Evolutionary conservation across 768 basidiomycete species (phyloP).

Genomic region (Mycena polygramma): DNA sequence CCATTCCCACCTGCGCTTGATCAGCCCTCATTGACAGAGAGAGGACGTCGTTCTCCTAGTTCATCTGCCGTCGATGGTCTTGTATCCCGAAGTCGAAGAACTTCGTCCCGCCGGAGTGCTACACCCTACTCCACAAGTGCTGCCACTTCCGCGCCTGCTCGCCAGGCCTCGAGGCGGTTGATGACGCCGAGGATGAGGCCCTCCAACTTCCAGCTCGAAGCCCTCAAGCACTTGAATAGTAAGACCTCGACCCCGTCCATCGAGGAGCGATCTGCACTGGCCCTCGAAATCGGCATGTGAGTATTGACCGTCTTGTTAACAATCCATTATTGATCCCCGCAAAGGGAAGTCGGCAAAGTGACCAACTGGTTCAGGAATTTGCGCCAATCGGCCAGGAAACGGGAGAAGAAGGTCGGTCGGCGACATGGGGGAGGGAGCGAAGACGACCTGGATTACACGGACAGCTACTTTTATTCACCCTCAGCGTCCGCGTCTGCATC

Average conservation of each 20-base stretch:
- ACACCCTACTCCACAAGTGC: conserved; percentile 34
- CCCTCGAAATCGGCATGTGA: conserved; percentile 79
- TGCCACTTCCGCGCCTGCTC: conserved; percentile 49
- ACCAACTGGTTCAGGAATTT: conserved; percentile 92
- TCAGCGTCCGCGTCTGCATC: conserved; percentile 32
- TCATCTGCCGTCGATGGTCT: conserved; percentile 41
- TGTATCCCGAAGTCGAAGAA: conserved; percentile 28
- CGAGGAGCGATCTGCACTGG: conserved; percentile 82
- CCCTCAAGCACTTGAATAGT: conserved; percentile 76
- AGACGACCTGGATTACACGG: conserved; percentile 54
- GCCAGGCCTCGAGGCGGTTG: conserved; percentile 49
- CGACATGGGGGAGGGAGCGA: conserved; percentile 60
- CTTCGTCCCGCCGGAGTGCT: conserved; percentile 33
- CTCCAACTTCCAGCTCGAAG: conserved; percentile 86
- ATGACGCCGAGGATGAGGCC: conserved; percentile 71
- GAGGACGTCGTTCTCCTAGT: conserved; percentile 46
- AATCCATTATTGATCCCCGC: conserved; percentile 1
- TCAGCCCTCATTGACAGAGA: conserved; percentile 31
- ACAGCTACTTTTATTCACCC: conserved; percentile 31
- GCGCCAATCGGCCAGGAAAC: conserved; percentile 82
- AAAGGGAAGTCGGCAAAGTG: conserved; percentile 81
- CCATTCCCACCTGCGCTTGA: conserved; percentile 29
- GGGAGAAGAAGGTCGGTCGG: conserved; percentile 61
- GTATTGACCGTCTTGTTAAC: neutral
- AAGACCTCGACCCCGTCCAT: conserved; percentile 82